Evolutionary conservation across 805 yeast genomes (phyloP).

Genomic region (Candida hungchunana): DNA sequence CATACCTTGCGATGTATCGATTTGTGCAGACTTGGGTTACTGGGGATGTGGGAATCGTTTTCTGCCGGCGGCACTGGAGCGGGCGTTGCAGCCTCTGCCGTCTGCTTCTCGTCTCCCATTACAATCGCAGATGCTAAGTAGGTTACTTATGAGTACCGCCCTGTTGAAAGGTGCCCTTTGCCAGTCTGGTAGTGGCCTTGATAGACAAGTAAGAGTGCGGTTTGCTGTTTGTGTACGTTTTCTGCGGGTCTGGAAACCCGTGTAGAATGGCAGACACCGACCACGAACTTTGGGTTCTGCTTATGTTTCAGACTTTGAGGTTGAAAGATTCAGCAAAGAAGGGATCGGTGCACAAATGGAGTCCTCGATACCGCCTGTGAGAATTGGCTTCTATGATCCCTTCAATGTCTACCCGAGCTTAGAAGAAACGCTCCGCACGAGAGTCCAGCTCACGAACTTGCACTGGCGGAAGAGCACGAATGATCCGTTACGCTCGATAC

Average conservation of each 20-base stretch:
- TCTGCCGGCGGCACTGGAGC: too few species aligned
- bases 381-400: constrained; percentile 73
- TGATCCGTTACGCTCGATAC: constrained; percentile 60
- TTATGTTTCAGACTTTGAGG: background rate
- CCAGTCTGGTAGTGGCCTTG: too few species aligned
- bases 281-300: too few species aligned
- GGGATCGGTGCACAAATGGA: too few species aligned
- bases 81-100: too few species aligned
- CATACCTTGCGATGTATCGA: constrained; percentile 18
- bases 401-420: constrained; percentile 51
- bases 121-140: too few species aligned
- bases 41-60: too few species aligned
- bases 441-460: constrained; percentile 56
- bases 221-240: constrained; percentile 1
- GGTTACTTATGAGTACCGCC: too few species aligned
- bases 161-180: too few species aligned
- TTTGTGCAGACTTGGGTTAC: constrained; percentile 1
- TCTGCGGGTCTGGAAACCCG: background rate
- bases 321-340: too few species aligned
- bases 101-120: too few species aligned
- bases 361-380: constrained; percentile 1
- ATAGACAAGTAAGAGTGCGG: too few species aligned
- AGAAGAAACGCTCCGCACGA: constrained; percentile 37
- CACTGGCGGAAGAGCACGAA: constrained; percentile 58
- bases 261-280: background rate